These are phyloP conservation scores for Cladosporium sp. DNA, from an alignment of 2,329 filamentous ascomycete species.

Conservation along the genomic window DNA sequence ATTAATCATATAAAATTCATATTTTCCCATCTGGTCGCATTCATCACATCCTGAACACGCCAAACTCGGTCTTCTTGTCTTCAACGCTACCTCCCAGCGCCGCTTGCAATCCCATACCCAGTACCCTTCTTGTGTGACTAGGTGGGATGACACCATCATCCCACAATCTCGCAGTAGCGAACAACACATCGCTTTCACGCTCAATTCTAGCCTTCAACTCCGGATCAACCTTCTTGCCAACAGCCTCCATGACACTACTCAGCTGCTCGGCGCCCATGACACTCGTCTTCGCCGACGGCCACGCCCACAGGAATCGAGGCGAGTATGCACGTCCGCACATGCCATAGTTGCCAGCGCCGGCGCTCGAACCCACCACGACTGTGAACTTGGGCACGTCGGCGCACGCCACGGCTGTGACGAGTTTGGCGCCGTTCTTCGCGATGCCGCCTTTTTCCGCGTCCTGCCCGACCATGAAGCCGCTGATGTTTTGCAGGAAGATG, in stretches of 20 bases:
- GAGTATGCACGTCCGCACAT: conserved; percentile 94
- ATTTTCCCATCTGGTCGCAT: not conserved
- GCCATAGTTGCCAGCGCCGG: conserved; percentile 94
- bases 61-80: conserved; percentile 34
- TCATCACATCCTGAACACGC: conserved; percentile 36
- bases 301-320: conserved; percentile 91
- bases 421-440: conserved; percentile 94
- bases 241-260: conserved; percentile 87
- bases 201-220: conserved; percentile 82
- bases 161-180: conserved; percentile 86
- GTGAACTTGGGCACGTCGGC: conserved; percentile 96
- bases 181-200: conserved; percentile 80
- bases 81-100: conserved; percentile 35
- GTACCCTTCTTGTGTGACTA: conserved; percentile 44
- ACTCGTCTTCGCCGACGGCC: conserved; percentile 93
- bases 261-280: conserved; percentile 97
- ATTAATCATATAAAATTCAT: not conserved
- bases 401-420: conserved; percentile 91
- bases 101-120: conserved; percentile 46
- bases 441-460: conserved; percentile 93
- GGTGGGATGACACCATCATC: conserved; percentile 54
- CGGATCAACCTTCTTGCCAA: conserved; percentile 77
- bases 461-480: conserved; percentile 94
- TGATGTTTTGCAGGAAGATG: conserved; percentile 94
- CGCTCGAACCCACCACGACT: conserved; percentile 87